phyloP scores from a whole-genome alignment of 768 basidiomycete species.

The Pholiota molesta region DNA sequence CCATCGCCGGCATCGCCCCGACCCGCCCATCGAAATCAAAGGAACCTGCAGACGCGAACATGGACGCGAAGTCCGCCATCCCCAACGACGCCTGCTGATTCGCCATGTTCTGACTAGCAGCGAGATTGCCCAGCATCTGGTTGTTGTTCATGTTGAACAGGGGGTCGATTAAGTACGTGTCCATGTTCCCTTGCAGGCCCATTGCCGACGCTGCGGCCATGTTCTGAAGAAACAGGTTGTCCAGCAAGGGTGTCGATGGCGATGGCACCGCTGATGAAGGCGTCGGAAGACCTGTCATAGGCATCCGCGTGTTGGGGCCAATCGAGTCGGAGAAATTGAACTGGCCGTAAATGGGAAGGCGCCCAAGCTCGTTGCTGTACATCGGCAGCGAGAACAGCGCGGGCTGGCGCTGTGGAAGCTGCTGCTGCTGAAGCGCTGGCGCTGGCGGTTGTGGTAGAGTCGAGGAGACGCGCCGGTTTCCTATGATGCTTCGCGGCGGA shows the following conservation, averaged over 20 bases:
- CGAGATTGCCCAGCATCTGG: not conserved
- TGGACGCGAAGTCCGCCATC: not conserved
- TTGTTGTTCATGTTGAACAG: not conserved
- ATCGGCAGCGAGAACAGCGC: constrained; percentile 47
- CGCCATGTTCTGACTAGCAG: not conserved
- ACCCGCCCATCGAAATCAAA: constrained; percentile 17
- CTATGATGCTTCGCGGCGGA: constrained; percentile 27
- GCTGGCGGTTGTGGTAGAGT: constrained; percentile 10
- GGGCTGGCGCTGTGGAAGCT: constrained; percentile 15
- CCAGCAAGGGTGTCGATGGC: not conserved
- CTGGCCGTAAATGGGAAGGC: constrained; percentile 51
- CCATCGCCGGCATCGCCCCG: constrained; percentile 34
- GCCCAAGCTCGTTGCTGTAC: constrained; percentile 59
- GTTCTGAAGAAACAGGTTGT: constrained; percentile 8
- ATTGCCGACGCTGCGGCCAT: not conserved
- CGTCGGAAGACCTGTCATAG: constrained; percentile 5
- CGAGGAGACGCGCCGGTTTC: constrained; percentile 30
- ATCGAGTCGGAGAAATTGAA: constrained; percentile 38
- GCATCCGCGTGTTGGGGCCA: constrained; percentile 16
- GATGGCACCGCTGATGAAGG: constrained; percentile 3
- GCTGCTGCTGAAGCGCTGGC: constrained; percentile 6
- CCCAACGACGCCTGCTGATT: not conserved
- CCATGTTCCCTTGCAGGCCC: not conserved
- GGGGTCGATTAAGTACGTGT: constrained; percentile 8
- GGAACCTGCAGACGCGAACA: not conserved